Conservation (phyloP, 257 asterid genomes). For the Solanum pinnatisectum region DNA sequence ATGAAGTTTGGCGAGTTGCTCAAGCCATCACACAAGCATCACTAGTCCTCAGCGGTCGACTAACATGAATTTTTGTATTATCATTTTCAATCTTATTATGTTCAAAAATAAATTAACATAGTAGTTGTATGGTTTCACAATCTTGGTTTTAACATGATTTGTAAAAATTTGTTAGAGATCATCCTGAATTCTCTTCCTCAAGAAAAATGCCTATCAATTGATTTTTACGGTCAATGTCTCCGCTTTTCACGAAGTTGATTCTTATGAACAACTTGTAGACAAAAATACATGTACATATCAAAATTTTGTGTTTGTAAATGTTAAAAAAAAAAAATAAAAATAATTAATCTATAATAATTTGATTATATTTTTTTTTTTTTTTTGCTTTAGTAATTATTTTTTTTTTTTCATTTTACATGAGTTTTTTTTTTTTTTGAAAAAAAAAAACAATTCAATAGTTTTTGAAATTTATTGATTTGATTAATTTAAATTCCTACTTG, state of each 20-base stretch:
- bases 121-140: neutral
- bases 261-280: neutral
- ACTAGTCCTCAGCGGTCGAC: conserved; percentile 46
- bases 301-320: too few relatives aligned
- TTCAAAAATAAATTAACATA: too few relatives aligned
- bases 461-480: too few relatives aligned
- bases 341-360: too few relatives aligned
- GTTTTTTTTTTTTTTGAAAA: too few relatives aligned
- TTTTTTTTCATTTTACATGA: too few relatives aligned
- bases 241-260: neutral
- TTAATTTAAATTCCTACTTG: too few relatives aligned
- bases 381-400: too few relatives aligned
- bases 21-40: conserved; percentile 79
- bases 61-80: conserved; percentile 23
- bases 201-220: neutral
- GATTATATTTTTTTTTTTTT: too few relatives aligned
- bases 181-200: neutral
- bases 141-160: neutral
- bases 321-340: too few relatives aligned
- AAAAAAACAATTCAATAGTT: rapidly evolving
- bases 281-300: neutral
- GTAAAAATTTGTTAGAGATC: neutral
- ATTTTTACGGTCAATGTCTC: rapidly evolving
- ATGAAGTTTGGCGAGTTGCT: conserved; percentile 80
- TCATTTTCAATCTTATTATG: neutral